Base-by-base conservation (phyloP, 768 basidiomycete species). In the Auricularia sp. region DNA sequence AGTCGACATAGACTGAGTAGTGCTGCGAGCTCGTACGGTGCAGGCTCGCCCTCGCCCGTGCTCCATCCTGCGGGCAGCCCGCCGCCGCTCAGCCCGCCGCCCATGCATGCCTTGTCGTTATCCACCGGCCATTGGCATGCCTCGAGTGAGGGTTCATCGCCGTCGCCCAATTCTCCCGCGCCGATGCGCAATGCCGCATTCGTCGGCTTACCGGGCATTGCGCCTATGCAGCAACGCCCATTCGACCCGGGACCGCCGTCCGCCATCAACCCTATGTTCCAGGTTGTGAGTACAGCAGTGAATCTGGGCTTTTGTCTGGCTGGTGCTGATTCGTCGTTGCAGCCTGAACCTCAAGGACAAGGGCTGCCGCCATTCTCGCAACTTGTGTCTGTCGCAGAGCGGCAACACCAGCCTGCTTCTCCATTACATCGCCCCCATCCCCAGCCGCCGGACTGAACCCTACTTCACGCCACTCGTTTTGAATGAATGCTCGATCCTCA, bases 241-340 rank as follows among this genome's bases (percentile, higher is more conserved):
- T 65, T 79, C 42, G 80, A 80, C 59, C 75, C 81, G 62, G 83
- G 82, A 16, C 80, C 88, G 43, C 87, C 86, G 71, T 83, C 86
- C 58, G 82, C 80, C 39, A 89, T 91, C 71, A 91, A 93, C 74
- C 89, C 91, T 35, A 91, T 92, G 73, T 93, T 93, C 80, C 87
- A 90, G 83, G 90, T 93, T 79, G 91, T 92, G 77, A 80, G 91
- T 84, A 18, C 3, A 36, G 12, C 36, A 39, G 39, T 14, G 44
- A 65, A 12, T 54, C 21, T 18, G 56, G 44, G 60, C 39, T 7
- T 18, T 42, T 36, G 33, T 21, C 64, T 43, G 35, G 2, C 64
- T 2, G 35, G 35, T 43, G 8, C 5, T 60, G 39, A 3, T 42
- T 12, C 64, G 33, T 36, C 67, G 61, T 14, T 64, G 60, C 34